Evolutionary conservation across 495 filamentous ascomycete genomes (phyloP), one percentile per base, ranked within the genome.

Genomic region (Penicillium alfredii): DNA sequence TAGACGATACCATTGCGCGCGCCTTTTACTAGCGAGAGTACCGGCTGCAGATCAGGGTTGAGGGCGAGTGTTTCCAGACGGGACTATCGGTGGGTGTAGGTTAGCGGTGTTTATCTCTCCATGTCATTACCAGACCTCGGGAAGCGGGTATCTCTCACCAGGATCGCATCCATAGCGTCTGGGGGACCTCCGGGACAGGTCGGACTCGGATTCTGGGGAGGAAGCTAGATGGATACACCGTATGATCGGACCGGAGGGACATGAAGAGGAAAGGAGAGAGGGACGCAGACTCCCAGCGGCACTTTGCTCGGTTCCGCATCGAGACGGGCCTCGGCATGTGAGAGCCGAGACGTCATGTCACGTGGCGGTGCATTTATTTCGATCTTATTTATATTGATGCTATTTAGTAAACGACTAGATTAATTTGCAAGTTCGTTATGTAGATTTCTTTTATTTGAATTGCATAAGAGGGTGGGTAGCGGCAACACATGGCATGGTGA

Each of bases 1-100:
- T 97, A 99, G 40, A 96, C 86, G 44, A 88, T 78, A 60, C 92
- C 92, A 82, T 97, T 99, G 61, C 92, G 88, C 31, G 88, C 79
- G 43, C 75, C 86, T 69, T 99, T 99, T 52, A 90, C 40, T 46
- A 99, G 69, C 16, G 84, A 72, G 17, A 99, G 76, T 34, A 87
- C 51, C 48, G 87, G 86, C 38, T 86, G 82, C 61, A 94, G 82
- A 42, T 77, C 66, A 3, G 90, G 87, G 59, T 97, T 77, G 23
- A 90, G 80, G 40, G 94, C 64, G 30, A 90, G 68, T 35, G 71
- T 66, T 58, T 93, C 82, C 42, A 82, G 58, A 30, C 52, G 58
- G 23, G 62, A 51, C 56, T 66, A 39, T n/a, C n/a, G n/a, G n/a
- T 20, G 1, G 32, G 2, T 4, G 2, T 8, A 3, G 18, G 29